Evolutionary conservation across 2,329 filamentous ascomycete genomes (phyloP).

Genomic region (Venturiaceae sp.): DNA sequence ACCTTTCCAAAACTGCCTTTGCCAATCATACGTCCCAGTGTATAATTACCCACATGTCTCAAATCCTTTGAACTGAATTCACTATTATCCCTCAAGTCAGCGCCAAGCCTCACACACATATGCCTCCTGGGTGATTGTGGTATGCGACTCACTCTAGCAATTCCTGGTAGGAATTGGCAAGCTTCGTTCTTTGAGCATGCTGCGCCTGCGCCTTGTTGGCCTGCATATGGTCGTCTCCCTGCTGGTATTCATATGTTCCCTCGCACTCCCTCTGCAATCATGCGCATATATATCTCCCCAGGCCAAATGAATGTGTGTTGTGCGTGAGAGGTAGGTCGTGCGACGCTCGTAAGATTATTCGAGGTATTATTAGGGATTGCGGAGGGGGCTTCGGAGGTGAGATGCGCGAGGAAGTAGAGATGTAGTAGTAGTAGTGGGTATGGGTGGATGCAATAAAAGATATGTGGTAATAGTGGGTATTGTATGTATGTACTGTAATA

Average conservation of each 20-base stretch:
- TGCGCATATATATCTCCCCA: background rate
- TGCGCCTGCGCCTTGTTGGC: slow-evolving; percentile 9
- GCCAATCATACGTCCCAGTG: slow-evolving; percentile 81
- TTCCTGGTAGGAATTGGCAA: slow-evolving; percentile 94
- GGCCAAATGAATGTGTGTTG: background rate
- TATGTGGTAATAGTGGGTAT: too few species aligned
- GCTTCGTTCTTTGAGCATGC: slow-evolving; percentile 40
- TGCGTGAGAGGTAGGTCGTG: background rate
- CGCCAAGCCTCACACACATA: background rate
- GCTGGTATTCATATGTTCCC: background rate
- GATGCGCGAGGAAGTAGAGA: background rate
- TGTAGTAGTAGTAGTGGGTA: background rate
- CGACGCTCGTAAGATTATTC: background rate
- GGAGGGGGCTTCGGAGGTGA: too few species aligned
- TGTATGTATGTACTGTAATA: background rate
- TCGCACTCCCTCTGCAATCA: background rate
- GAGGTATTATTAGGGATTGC: background rate
- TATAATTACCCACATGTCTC: slow-evolving; percentile 89
- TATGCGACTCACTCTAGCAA: slow-evolving; percentile 67
- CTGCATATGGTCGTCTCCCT: slow-evolving; percentile 7
- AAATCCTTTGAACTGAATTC: slow-evolving; percentile 92
- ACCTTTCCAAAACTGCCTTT: slow-evolving; percentile 99
- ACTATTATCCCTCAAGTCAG: slow-evolving; percentile 36
- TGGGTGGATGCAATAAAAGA: background rate
- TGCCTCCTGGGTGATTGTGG: background rate